Base-by-base conservation (phyloP, 805 yeast species). In the Nakazawaea sp. region DNA sequence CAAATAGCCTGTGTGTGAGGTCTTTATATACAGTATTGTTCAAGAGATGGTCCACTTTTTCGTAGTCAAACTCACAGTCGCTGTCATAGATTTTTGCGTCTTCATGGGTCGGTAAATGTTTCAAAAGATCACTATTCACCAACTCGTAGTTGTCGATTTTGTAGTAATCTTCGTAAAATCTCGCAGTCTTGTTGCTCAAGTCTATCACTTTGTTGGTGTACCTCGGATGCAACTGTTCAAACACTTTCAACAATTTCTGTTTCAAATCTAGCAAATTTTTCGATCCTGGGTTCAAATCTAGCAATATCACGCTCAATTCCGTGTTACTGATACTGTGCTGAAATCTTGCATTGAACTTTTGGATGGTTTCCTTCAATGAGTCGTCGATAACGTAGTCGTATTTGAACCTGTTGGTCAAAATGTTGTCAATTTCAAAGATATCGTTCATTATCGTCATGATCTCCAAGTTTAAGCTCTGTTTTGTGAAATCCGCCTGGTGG, bases 11-110 rank as follows among this genome's bases (percentile, higher is more conserved):
- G 2, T 59, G 60, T 23, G 53, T 48, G 2, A 52, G 35, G 18
- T 52, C 44, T 27, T 41, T 47, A 38, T 56, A 59, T 16, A 50
- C 50, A 4, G 58, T 53, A 3, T 45, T 43, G 45, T 50, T 46
- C 7, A 57, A 50, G 11, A 58, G 48, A 33, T 52, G 49, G 21
- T 45, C 53, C 8, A 49, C 51, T 20, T 46, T 43, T 11, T 46
- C 35, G 27, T 20, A 34, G 18, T 43, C 5, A 45, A 38, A 18
- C 43, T 46, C 16, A 20, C 18, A 16, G 26, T 20, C 12, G 45
- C 45, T 29, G 8, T 27, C 27, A 27, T 32, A 42, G 3, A 17
- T 27, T 5, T 21, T 27, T 16, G 40, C 40, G 6, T 42, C 59
- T 16, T 51, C 50, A 20, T 34, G 34, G 5, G 55, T 39, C 1